phyloP scores from a whole-genome alignment of 164 flowering plant genomes.

The Chloranthus sessilifolius region DNA sequence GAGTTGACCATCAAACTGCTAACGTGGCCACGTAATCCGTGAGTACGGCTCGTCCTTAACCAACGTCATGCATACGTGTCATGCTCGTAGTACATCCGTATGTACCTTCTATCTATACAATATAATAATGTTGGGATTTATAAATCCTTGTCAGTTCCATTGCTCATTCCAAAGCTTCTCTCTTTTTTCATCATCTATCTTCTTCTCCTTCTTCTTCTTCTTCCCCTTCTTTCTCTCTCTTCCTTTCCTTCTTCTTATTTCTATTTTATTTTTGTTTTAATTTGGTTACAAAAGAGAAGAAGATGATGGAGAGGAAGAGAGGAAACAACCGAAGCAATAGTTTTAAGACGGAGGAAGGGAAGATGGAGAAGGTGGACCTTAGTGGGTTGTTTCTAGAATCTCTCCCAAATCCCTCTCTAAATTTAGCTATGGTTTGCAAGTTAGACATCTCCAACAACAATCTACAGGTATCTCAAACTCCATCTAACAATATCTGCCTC shows the following conservation, averaged over 20 bases:
- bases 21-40: constrained; percentile 11
- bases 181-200: not conserved
- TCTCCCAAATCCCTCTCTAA: constrained; percentile 55
- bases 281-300: too few species aligned
- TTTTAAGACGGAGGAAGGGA: constrained; percentile 29
- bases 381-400: constrained; percentile 62
- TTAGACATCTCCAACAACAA: constrained; percentile 82
- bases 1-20: not conserved
- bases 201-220: not conserved
- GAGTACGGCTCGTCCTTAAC: constrained; percentile 7
- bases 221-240: not conserved
- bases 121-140: too few species aligned
- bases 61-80: constrained; percentile 9
- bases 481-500: too few species aligned
- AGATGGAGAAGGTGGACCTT: constrained; percentile 46
- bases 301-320: constrained; percentile 15
- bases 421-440: constrained; percentile 48
- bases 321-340: not conserved
- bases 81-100: constrained; percentile 3
- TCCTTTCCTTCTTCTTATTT: not conserved
- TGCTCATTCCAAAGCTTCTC: not conserved
- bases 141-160: too few species aligned
- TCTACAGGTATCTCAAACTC: constrained; percentile 75
- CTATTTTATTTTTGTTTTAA: too few species aligned
- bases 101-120: too few species aligned